phyloP scores from a whole-genome alignment of 371 early-diverging fungal species.

The Syncephalastrum monosporum region DNA sequence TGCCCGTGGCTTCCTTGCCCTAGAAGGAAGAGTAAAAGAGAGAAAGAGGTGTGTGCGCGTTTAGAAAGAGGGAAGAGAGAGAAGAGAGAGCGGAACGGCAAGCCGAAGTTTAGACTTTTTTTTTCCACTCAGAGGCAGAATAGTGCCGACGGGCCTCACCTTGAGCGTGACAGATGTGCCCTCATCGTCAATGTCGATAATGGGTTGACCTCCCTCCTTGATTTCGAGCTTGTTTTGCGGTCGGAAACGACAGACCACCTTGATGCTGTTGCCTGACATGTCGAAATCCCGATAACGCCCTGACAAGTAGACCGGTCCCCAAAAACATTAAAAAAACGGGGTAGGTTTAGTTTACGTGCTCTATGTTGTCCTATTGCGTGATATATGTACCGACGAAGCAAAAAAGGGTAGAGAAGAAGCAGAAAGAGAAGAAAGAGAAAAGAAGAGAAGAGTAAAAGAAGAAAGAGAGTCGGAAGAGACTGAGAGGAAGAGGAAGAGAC shows the following conservation, averaged over 20 bases:
- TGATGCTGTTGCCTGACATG: conserved; percentile 71
- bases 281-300: too few relatives aligned
- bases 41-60: background rate
- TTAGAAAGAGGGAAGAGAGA: too few relatives aligned
- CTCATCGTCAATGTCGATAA: conserved; percentile 79
- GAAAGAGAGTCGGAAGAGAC: background rate
- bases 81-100: too few relatives aligned
- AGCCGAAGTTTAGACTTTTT: too few relatives aligned
- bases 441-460: background rate
- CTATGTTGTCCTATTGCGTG: too few relatives aligned
- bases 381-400: background rate
- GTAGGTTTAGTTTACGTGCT: too few relatives aligned
- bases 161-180: conserved; percentile 51
- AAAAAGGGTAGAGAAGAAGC: background rate
- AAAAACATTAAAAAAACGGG: conserved; percentile 7
- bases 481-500: conserved; percentile 1
- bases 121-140: too few relatives aligned
- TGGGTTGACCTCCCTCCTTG: conserved; percentile 76
- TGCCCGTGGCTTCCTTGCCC: conserved; percentile 15
- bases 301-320: conserved; percentile 1
- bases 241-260: conserved; percentile 90
- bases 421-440: background rate
- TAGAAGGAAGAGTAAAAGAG: conserved; percentile 4
- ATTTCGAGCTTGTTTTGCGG: conserved; percentile 89
- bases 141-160: background rate